Evolutionary conservation across 495 filamentous ascomycete genomes (phyloP).

Genomic region (Penicillium parvum): DNA sequence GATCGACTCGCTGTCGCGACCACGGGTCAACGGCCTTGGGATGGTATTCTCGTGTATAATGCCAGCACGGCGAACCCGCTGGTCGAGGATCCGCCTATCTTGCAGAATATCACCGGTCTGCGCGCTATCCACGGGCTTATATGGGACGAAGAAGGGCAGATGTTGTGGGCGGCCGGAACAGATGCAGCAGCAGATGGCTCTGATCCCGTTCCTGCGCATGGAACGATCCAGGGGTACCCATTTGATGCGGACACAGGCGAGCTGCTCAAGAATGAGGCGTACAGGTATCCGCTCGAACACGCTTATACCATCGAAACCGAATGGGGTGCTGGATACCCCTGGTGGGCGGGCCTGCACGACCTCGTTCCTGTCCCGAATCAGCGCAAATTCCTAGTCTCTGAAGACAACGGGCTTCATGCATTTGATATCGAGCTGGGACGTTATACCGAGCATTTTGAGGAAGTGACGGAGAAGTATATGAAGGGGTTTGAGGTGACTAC

Average conservation of each 20-base stretch:
- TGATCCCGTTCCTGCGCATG: constrained; percentile 22
- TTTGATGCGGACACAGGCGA: constrained; percentile 18
- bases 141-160: constrained; percentile 27
- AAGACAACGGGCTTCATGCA: constrained; percentile 21
- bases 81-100: constrained; percentile 19
- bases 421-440: constrained; percentile 21
- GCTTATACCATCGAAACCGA: constrained; percentile 18
- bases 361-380: constrained; percentile 27
- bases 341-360: constrained; percentile 29
- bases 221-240: constrained; percentile 21
- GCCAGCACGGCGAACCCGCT: constrained; percentile 19
- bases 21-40: constrained; percentile 25
- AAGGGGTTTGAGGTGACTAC: constrained; percentile 26
- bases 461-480: constrained; percentile 21
- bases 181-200: constrained; percentile 27
- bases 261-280: constrained; percentile 14
- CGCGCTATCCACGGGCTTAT: constrained; percentile 29
- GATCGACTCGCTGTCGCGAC: constrained; percentile 23
- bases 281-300: constrained; percentile 11
- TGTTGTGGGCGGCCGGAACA: constrained; percentile 27
- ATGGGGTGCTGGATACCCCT: constrained; percentile 25
- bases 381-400: constrained; percentile 23
- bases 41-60: constrained; percentile 29
- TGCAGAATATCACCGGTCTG: constrained; percentile 28
- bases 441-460: constrained; percentile 11